Percentiles rank a stretch among this genome's conserved stretches.
Conservation (phyloP, 108 stramenopile species). For the Nitzschia palea region DNA sequence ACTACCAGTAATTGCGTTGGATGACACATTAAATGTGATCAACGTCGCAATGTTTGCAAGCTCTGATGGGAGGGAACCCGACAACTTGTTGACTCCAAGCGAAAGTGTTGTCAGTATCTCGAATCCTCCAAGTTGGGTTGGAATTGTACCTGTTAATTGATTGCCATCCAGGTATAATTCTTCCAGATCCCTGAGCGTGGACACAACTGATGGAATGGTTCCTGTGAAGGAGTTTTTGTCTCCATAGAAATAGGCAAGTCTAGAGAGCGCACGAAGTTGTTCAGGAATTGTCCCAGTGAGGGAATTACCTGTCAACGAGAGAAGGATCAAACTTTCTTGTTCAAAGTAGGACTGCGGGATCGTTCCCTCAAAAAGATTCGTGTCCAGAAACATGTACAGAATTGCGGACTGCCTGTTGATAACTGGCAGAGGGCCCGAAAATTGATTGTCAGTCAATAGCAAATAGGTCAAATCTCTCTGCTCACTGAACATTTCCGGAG, state of each 20-base stretch:
- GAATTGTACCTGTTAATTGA: slow-evolving; percentile 31
- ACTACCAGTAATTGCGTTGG: background rate
- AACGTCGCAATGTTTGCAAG: background rate
- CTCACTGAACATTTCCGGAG: background rate
- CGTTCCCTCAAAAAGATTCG: slow-evolving; percentile 17
- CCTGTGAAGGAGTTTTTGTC: slow-evolving; percentile 45
- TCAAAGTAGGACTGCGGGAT: slow-evolving; percentile 15
- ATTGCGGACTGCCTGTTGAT: slow-evolving; percentile 15
- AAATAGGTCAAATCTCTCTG: background rate
- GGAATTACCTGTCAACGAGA: slow-evolving; percentile 15
- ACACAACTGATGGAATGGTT: slow-evolving; percentile 35
- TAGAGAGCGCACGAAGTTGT: slow-evolving; percentile 3
- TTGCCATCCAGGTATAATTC: slow-evolving; percentile 35
- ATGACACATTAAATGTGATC: background rate
- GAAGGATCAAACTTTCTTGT: background rate
- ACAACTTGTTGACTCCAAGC: slow-evolving; percentile 35
- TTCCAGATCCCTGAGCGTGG: slow-evolving; percentile 38
- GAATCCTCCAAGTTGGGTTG: slow-evolving; percentile 47
- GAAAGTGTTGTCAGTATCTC: slow-evolving; percentile 44
- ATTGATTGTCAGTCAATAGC: slow-evolving; percentile 3
- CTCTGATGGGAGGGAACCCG: slow-evolving; percentile 34
- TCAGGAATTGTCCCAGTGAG: slow-evolving; percentile 21
- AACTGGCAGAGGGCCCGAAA: slow-evolving; percentile 14
- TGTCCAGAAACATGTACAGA: background rate
- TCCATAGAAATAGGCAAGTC: slow-evolving; percentile 20